phyloP scores from a whole-genome alignment of 2,329 filamentous ascomycete species.

The Paecilomyces dactylethromorphus region DNA sequence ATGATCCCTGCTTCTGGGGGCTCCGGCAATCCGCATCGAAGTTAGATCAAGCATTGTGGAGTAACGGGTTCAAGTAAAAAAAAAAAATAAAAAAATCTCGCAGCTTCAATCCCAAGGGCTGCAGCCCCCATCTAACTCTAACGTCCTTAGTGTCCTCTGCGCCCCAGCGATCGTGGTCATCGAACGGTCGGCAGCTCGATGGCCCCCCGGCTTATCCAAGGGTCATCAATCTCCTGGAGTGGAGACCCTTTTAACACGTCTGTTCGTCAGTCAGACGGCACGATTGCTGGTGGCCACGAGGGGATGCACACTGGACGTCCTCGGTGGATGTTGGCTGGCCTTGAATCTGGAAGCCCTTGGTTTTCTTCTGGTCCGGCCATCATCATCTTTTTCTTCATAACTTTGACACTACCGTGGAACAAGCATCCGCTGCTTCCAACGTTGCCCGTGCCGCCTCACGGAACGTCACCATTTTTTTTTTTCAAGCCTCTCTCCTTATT shows the following conservation, averaged over 20 bases:
- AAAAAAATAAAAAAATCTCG: not conserved
- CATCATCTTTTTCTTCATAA: not conserved
- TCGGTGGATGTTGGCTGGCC: not conserved
- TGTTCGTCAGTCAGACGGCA: not conserved
- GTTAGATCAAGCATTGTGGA: not conserved
- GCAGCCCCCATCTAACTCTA: not conserved
- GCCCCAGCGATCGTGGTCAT: not conserved
- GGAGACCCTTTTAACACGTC: not conserved
- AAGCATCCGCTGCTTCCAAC: not conserved
- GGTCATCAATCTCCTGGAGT: not conserved
- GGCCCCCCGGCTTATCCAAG: not conserved
- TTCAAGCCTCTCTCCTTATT: not conserved
- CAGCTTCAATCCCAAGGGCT: not conserved
- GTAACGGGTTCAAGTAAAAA: not conserved
- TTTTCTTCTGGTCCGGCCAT: not conserved
- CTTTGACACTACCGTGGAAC: not conserved
- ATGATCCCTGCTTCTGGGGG: not conserved
- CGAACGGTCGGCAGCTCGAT: not conserved
- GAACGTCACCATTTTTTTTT: not conserved
- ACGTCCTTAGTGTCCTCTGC: not conserved
- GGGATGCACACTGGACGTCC: not conserved
- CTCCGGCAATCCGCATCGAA: not conserved
- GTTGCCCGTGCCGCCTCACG: not conserved
- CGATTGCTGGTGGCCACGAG: not conserved
- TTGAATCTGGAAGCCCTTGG: not conserved